Evolutionary conservation across 106 monocot genomes (phyloP).

Genomic region (Narthecium ossifragum): DNA sequence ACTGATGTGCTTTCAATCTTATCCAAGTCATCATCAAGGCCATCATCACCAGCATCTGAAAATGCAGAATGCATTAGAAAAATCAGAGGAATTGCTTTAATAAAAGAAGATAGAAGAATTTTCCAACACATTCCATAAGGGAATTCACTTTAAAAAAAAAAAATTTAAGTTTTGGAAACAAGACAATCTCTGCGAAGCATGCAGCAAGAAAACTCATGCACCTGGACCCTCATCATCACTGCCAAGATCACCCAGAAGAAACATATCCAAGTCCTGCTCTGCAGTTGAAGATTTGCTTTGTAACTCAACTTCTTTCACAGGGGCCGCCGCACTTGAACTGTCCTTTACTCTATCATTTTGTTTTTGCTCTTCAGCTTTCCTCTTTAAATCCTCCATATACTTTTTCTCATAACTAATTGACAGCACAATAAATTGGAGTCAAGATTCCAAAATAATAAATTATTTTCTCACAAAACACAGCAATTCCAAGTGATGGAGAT

Average conservation of each 20-base stretch:
- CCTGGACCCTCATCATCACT: slow-evolving; percentile 82
- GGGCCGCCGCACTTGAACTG: slow-evolving; percentile 7
- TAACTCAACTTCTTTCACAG: slow-evolving; percentile 32
- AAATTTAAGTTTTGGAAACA: no score
- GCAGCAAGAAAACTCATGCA: no score
- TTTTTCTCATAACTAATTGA: slow-evolving; percentile 58
- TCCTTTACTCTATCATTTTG: slow-evolving; percentile 32
- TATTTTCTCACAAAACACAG: no score
- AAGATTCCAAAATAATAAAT: no score
- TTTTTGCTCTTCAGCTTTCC: slow-evolving; percentile 26
- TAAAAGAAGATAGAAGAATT: background rate
- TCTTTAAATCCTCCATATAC: slow-evolving; percentile 57
- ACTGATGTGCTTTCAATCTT: slow-evolving; percentile 61
- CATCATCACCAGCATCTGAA: slow-evolving; percentile 59
- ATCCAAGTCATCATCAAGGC: slow-evolving; percentile 81
- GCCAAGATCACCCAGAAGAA: slow-evolving; percentile 92
- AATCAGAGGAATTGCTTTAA: background rate
- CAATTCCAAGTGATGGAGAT: background rate
- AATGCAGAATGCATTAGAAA: slow-evolving; percentile 10
- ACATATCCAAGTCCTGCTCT: slow-evolving; percentile 86
- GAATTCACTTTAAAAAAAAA: background rate
- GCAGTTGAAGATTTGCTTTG: slow-evolving; percentile 51
- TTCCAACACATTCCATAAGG: no score
- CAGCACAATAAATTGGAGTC: background rate
- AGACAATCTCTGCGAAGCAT: no score